Percentiles rank a stretch among this genome's conserved stretches.
Conservation (phyloP, 1,139 yeast genomes). For the Zygosaccharomyces pseudobailii region DNA sequence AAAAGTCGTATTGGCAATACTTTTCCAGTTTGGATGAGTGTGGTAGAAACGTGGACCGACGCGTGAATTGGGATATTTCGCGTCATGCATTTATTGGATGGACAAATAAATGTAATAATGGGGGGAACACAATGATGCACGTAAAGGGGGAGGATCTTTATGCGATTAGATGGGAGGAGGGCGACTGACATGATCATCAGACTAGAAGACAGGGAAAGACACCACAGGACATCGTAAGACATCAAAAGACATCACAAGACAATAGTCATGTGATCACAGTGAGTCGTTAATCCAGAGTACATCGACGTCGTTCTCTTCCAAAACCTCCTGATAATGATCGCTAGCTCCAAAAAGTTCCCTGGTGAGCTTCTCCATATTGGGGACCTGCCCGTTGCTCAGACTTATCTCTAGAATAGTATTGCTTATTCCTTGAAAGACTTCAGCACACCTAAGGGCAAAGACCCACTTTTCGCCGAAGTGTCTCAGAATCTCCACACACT, state of each 20-base stretch:
- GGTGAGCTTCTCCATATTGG: conserved; percentile 39
- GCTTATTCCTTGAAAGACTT: conserved; percentile 41
- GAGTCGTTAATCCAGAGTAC: conserved; percentile 37
- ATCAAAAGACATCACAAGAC: background rate
- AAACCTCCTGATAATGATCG: conserved; percentile 42
- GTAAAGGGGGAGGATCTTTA: background rate
- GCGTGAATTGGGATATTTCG: background rate
- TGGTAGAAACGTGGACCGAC: background rate
- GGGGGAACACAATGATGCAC: background rate
- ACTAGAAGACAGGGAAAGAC: background rate
- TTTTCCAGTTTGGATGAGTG: background rate
- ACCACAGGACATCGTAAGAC: background rate
- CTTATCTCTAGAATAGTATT: conserved; percentile 41
- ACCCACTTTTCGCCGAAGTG: conserved; percentile 46
- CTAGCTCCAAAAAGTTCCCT: conserved; percentile 42
- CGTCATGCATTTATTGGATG: background rate
- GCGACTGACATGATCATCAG: background rate
- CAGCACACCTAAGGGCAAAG: conserved; percentile 42
- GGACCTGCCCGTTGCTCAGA: conserved; percentile 37
- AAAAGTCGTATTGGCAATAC: background rate
- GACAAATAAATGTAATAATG: background rate
- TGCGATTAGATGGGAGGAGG: background rate
- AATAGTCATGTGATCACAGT: conserved; percentile 3
- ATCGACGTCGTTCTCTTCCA: conserved; percentile 41
- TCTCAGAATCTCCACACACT: conserved; percentile 43